Evolutionary conservation across 176 grass and related monocot species (phyloP).

Genomic region (Pontederia crassipes): DNA sequence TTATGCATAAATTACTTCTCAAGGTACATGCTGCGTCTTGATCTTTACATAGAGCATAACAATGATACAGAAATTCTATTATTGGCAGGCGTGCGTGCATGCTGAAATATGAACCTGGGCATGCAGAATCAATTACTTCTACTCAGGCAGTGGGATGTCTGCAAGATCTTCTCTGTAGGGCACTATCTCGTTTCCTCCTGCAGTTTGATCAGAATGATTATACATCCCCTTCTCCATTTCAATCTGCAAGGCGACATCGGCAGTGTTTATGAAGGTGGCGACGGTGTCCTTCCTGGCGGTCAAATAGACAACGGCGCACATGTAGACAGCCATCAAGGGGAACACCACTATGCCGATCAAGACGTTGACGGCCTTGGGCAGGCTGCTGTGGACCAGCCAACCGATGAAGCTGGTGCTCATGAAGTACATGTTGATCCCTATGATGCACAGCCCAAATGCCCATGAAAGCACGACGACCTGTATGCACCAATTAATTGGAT

Average conservation of each 20-base stretch:
- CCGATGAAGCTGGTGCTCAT: constrained; percentile 42
- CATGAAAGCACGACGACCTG: constrained; percentile 52
- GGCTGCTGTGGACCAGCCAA: constrained; percentile 42
- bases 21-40: too few species aligned
- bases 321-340: constrained; percentile 58
- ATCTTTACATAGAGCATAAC: too few species aligned
- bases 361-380: constrained; percentile 31
- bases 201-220: background rate
- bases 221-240: constrained; percentile 38
- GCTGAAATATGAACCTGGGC: too few species aligned
- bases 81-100: too few species aligned
- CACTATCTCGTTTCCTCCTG: constrained; percentile 17
- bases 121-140: background rate
- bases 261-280: constrained; percentile 28
- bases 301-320: constrained; percentile 43
- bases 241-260: constrained; percentile 11
- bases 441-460: constrained; percentile 38
- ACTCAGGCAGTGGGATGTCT: constrained; percentile 48
- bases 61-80: too few species aligned
- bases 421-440: constrained; percentile 63
- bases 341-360: constrained; percentile 51
- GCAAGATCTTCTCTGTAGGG: constrained; percentile 66
- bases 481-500: too few species aligned
- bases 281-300: constrained; percentile 36
- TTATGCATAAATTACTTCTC: too few species aligned